Percentiles rank a stretch among this genome's conserved stretches.
These are phyloP conservation scores for Cytospora schulzeri DNA, from an alignment of 2,329 filamentous ascomycete species.

Conservation along the genomic window DNA sequence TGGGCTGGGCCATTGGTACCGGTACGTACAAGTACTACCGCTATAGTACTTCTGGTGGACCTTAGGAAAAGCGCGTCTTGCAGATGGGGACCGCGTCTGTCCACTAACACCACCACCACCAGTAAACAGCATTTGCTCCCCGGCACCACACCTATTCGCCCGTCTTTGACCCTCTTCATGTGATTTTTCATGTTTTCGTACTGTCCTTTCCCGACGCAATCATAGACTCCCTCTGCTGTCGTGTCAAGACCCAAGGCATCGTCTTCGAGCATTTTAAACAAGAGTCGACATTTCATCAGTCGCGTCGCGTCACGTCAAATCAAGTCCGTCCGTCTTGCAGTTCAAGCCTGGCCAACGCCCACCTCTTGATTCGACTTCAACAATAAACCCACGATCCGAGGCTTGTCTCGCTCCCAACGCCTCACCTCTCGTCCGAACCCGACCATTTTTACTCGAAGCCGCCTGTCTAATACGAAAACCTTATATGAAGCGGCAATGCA, in stretches of 20 bases:
- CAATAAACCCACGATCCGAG: background rate
- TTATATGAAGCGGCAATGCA: conserved; percentile 39
- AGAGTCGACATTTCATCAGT: conserved; percentile 3
- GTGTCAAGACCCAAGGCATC: conserved; percentile 13
- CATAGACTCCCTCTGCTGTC: background rate
- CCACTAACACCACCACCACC: conserved; percentile 8
- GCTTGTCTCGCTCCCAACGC: background rate
- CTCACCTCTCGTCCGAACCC: background rate
- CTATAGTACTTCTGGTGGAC: background rate
- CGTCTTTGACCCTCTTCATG: background rate
- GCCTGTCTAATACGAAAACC: conserved; percentile 8
- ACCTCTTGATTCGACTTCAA: background rate
- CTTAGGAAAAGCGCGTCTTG: conserved; percentile 6
- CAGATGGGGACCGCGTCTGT: conserved; percentile 4
- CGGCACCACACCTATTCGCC: conserved; percentile 3
- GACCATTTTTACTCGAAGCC: background rate
- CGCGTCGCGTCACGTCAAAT: conserved; percentile 23
- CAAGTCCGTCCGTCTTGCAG: conserved; percentile 18
- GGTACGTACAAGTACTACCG: background rate
- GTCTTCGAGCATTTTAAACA: conserved; percentile 18
- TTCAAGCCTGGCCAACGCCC: background rate
- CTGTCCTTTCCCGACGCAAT: conserved; percentile 2
- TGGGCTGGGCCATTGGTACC: background rate
- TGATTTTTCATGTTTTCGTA: background rate
- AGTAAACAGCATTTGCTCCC: background rate